Percentiles rank a stretch among this genome's conserved stretches.
Conservation (phyloP, 495 filamentous ascomycete species). For the Schizothecium vesticola region DNA sequence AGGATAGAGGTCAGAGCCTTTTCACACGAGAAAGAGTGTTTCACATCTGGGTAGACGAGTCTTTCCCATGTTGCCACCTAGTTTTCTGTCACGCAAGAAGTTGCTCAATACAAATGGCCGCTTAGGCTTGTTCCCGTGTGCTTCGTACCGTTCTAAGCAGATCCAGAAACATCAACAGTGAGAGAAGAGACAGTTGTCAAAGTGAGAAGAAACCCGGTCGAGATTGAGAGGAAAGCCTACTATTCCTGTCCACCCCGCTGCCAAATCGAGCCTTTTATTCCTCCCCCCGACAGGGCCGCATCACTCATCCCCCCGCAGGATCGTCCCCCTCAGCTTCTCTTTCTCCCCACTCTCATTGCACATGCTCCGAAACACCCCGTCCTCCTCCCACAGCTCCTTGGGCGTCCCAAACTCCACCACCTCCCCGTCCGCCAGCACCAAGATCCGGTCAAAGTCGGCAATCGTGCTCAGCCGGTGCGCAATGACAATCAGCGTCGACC, state of each 20-base stretch:
- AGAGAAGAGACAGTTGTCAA: background rate
- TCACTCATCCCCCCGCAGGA: slow-evolving; percentile 17
- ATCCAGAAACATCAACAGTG: background rate
- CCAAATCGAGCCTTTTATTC: background rate
- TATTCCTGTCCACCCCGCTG: too few species aligned
- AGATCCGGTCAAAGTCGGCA: slow-evolving; percentile 39
- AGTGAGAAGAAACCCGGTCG: background rate
- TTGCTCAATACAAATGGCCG: background rate
- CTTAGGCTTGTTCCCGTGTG: background rate
- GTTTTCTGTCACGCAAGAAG: too few species aligned
- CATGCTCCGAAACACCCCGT: slow-evolving; percentile 58
- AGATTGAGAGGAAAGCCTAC: too few species aligned
- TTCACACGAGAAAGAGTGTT: too few species aligned
- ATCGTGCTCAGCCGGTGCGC: slow-evolving; percentile 17
- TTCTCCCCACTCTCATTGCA: slow-evolving; percentile 65
- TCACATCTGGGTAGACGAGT: too few species aligned
- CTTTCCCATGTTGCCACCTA: too few species aligned
- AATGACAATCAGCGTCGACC: slow-evolving; percentile 12
- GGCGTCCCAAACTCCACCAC: slow-evolving; percentile 67
- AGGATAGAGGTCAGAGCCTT: too few species aligned
- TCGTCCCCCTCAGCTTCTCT: slow-evolving; percentile 49
- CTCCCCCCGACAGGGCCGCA: background rate
- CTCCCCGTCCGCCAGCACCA: slow-evolving; percentile 68
- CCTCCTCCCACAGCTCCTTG: slow-evolving; percentile 51
- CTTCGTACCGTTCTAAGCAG: background rate